Base-by-base conservation (phyloP, 2,329 filamentous ascomycete species). In the Metarhizium sp. region DNA sequence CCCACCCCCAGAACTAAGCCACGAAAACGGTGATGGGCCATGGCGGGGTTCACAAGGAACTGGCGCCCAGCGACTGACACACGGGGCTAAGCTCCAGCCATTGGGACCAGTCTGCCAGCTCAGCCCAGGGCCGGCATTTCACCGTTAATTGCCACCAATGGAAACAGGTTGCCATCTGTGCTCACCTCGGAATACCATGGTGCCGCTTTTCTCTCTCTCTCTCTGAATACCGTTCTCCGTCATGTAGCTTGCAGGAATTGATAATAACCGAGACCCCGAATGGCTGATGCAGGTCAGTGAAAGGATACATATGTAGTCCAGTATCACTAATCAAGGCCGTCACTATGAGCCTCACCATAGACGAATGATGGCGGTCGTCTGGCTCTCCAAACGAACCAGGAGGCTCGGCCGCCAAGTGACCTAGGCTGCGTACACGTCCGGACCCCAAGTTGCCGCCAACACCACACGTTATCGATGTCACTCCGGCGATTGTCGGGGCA, bases 321-420 rank as follows among this genome's bases (percentile, higher is more conserved):
- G 34, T 47, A 48, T 49, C 45, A 53, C 52, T 50, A 53, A 53
- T 53, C 52, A 53, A n/a, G 34, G 43, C 32, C 43, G 51, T 20
- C 52, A 18, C 51, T 30, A 46, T 36, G 30, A 53, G 29, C 43
- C 30, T 34, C 51, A 38, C 16, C 42, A 16, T 5, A 40, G 25
- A 20, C 30, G 38, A 34, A 47, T 8, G 45, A 48, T 11, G 18
- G 18, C 34, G 6, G 34, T 8, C 25, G 18, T 46, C 43, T 46
- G 43, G 43, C 34, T 36, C 7, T 36, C 34, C 34, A 36, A 36
- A 36, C 25, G 25, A 25, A 25, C 25, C 25, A 36, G 5, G 34
- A 36, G 6, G 8, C 34, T 25, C 20, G 3, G 20, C 20, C 20
- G 25, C 25, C 25, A 4, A 25, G 25, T 25, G 25, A 25, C 25